Evolutionary conservation across 2,329 filamentous ascomycete species (phyloP), one percentile per base, ranked within the genome.

Genomic region (Alternaria panax): DNA sequence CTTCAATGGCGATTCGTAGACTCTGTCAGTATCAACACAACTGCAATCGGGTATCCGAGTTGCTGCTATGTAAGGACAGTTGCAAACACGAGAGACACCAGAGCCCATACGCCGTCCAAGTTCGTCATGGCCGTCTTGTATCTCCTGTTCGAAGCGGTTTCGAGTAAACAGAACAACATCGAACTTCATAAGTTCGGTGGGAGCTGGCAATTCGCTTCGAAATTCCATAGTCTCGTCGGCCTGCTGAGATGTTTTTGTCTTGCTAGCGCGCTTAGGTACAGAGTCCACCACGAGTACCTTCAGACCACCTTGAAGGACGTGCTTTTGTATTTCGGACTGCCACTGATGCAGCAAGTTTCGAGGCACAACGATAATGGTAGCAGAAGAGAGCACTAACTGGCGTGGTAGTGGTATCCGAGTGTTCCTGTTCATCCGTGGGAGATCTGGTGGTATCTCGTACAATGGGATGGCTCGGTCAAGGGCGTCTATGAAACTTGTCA

Each of bases 261-360:
- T 73, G 7, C 52, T 57, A 2, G 51, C 53, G 22, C 73, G 69
- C 47, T 70, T 74, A 12, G 70, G 41, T 1, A 64, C 46, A 3
- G 70, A 65, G 22, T 87, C 83, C 32, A 96, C 77, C 0, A 89
- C 80, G 0, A 95, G 80, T 0, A 92, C 83, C 9, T 84, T 85
- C 0, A 97, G 79, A 0, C 85, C 85, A 3, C 78, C 80, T 5
- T 73, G 65, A 32, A 83, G 76, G 0, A 92, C 90, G 71, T 97
- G 94, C 70, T 92, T 93, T 3, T 81, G 75, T 11, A 97, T 92
- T 71, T 97, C 92, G 11, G 87, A 84, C 53, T 86, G 81, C 94
- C 94, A 97, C 75, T 98, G 94, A 53, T 89, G 85, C 3, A 96
- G 81, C 24, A 97, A 82, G 71, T 97, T 97, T 14, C 88, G 84